These are phyloP conservation scores for Triangularia setosa DNA, from an alignment of 2,329 filamentous ascomycete species.

Conservation along the genomic window DNA sequence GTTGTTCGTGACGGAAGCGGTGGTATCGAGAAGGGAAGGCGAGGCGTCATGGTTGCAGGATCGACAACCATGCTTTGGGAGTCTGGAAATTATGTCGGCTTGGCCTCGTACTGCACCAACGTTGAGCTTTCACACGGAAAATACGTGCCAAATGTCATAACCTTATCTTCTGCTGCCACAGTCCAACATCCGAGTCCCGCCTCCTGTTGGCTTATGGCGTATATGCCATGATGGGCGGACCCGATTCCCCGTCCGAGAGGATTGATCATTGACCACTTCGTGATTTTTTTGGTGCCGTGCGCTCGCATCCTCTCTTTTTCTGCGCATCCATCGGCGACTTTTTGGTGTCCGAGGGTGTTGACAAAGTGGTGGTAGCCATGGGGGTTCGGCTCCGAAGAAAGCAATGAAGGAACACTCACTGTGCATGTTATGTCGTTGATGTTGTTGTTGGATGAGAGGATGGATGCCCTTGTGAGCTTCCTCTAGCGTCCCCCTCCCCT, in stretches of 20 bases:
- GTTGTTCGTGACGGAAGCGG: neutral
- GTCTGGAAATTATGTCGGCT: neutral
- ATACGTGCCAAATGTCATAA: constrained; percentile 5
- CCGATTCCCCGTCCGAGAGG: neutral
- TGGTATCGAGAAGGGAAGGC: neutral
- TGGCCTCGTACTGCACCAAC: constrained; percentile 3
- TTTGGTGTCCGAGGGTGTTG: neutral
- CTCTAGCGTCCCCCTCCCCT: neutral
- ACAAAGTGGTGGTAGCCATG: neutral
- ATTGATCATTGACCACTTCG: neutral
- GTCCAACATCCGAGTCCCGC: neutral
- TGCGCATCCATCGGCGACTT: neutral
- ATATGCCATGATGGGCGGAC: neutral
- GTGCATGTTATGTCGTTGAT: constrained; percentile 4
- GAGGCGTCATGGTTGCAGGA: constrained; percentile 1
- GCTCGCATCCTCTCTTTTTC: neutral
- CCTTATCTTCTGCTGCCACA: constrained; percentile 3
- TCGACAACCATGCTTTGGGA: constrained; percentile 4
- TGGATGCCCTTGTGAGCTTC: neutral
- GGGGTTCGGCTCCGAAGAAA: constrained; percentile 6
- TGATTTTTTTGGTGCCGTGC: neutral
- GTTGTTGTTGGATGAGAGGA: neutral
- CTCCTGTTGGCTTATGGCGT: neutral
- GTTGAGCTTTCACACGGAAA: neutral
- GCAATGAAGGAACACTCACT: neutral